phyloP scores from a whole-genome alignment of 768 basidiomycete species.

The Amanita jacksonii region DNA sequence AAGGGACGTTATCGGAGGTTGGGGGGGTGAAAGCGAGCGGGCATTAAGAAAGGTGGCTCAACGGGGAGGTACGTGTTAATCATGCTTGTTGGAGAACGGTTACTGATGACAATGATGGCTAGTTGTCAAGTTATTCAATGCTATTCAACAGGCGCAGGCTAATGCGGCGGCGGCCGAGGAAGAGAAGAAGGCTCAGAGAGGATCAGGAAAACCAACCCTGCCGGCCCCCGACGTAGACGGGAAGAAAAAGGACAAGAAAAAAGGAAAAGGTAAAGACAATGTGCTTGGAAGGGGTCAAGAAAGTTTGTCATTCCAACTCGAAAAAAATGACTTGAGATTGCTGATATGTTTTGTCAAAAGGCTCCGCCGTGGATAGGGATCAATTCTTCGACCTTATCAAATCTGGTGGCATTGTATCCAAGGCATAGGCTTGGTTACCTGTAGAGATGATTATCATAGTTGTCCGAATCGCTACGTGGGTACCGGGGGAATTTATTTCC shows the following conservation, averaged over 20 bases:
- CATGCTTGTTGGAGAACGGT: conserved; percentile 4
- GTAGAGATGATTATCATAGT: background rate
- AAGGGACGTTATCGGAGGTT: conserved; percentile 72
- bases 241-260: conserved; percentile 36
- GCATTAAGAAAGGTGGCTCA: conserved; percentile 77
- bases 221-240: conserved; percentile 51
- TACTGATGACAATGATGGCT: background rate
- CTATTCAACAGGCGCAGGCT: conserved; percentile 73
- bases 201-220: conserved; percentile 65
- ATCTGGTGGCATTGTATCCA: conserved; percentile 73
- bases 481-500: too few species aligned
- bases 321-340: conserved; percentile 6
- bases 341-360: conserved; percentile 21
- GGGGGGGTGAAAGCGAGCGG: conserved; percentile 79
- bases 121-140: conserved; percentile 86
- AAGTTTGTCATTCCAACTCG: conserved; percentile 27
- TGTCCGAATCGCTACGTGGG: background rate
- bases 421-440: conserved; percentile 25
- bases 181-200: conserved; percentile 50
- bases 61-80: conserved; percentile 56
- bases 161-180: conserved; percentile 42
- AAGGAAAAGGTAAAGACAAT: conserved; percentile 45
- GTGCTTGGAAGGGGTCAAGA: conserved; percentile 47
- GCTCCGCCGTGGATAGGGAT: conserved; percentile 53
- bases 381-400: conserved; percentile 79